A percentile compares a stretch with the other conserved stretches of the same genome.
phyloP scores from a whole-genome alignment of 2,329 filamentous ascomycete species.

The Microcyclosporella mali region DNA sequence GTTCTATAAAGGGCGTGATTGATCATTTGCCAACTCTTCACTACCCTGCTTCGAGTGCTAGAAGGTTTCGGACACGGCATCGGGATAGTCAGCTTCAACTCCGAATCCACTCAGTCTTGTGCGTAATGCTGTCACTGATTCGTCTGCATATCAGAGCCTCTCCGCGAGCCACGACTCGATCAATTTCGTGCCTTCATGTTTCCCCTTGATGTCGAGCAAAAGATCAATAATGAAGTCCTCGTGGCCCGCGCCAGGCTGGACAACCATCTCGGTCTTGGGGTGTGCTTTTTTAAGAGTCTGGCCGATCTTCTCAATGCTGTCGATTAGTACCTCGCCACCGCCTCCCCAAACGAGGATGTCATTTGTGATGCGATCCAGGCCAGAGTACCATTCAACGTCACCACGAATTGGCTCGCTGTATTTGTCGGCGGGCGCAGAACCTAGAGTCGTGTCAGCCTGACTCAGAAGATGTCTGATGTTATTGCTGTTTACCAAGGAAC shows the following conservation, averaged over 20 bases:
- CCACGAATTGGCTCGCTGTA: slow-evolving; percentile 51
- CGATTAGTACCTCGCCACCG: slow-evolving; percentile 51
- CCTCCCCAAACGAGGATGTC: slow-evolving; percentile 51
- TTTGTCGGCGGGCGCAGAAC: slow-evolving; percentile 33
- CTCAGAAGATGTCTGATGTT: background rate
- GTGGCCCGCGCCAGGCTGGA: slow-evolving; percentile 35
- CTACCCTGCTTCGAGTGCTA: no score
- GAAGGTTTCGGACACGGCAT: no score
- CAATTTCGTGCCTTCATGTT: slow-evolving; percentile 32
- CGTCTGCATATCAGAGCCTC: slow-evolving; percentile 25
- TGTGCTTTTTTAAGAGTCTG: slow-evolving; percentile 42
- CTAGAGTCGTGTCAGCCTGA: slow-evolving; percentile 1
- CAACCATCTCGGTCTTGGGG: slow-evolving; percentile 30
- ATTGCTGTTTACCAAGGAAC: slow-evolving; percentile 38
- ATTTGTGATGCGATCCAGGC: slow-evolving; percentile 37
- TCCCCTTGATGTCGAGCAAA: slow-evolving; percentile 35
- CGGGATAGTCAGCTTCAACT: no score
- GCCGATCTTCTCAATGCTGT: slow-evolving; percentile 49
- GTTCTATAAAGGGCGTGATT: no score
- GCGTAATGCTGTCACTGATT: background rate
- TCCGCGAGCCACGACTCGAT: slow-evolving; percentile 36
- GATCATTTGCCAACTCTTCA: no score
- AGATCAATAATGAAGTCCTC: slow-evolving; percentile 39
- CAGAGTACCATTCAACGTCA: slow-evolving; percentile 48
- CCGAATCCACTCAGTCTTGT: no score